Percentiles rank a stretch among this genome's conserved stretches.
phyloP scores from a whole-genome alignment of 495 filamentous ascomycete species.

The Xylaria palmicola region DNA sequence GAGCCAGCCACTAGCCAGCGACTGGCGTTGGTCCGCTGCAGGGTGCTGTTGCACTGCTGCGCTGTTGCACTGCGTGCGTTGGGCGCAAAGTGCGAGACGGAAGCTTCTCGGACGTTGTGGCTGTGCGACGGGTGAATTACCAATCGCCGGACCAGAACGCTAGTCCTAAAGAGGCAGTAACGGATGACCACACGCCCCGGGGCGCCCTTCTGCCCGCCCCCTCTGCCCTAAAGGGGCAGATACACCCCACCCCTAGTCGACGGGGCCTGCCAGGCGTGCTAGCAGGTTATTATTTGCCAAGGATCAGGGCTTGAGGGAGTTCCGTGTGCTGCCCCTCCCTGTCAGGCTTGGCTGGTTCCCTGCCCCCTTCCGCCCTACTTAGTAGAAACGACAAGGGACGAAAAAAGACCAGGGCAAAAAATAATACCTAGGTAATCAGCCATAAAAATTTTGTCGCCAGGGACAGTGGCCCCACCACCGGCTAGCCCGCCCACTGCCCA shows the following conservation, averaged over 20 bases:
- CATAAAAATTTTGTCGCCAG: slow-evolving; percentile 23
- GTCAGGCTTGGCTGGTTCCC: background rate
- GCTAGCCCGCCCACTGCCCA: background rate
- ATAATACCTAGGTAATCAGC: slow-evolving; percentile 3
- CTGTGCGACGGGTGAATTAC: slow-evolving; percentile 17
- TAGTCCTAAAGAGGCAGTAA: slow-evolving; percentile 21
- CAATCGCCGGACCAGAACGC: background rate
- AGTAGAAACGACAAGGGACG: background rate
- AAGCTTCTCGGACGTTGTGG: slow-evolving; percentile 31
- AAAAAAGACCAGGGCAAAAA: background rate
- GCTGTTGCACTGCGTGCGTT: background rate
- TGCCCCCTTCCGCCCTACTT: background rate
- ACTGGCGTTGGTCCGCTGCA: background rate
- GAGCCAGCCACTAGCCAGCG: slow-evolving; percentile 20
- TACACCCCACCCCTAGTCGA: background rate
- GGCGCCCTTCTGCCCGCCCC: background rate
- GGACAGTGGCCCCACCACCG: slow-evolving; percentile 21
- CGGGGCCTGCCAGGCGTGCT: background rate
- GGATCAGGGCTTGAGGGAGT: slow-evolving; percentile 12
- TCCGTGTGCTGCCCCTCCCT: background rate
- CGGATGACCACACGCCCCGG: slow-evolving; percentile 8
- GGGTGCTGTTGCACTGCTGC: background rate
- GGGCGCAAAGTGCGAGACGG: slow-evolving; percentile 32
- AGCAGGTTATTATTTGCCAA: slow-evolving; percentile 5
- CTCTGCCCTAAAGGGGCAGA: background rate